Base-by-base conservation (phyloP, 257 asterid genomes). In the Solanum neorickii region DNA sequence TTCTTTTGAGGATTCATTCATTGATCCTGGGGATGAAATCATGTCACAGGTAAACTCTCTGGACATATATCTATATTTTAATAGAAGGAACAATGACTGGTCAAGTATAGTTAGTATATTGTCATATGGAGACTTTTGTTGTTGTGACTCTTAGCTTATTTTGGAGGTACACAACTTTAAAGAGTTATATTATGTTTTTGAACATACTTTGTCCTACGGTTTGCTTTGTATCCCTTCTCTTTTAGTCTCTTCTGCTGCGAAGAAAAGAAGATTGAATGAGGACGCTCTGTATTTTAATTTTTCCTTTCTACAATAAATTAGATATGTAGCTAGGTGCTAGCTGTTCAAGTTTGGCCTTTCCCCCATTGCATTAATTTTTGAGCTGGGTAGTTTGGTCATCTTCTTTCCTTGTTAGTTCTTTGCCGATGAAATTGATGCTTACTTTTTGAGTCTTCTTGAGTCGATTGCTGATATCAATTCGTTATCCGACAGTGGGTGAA, bases 21-120 rank as follows among this genome's bases (percentile, higher is more conserved):
- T 95, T 87, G 99, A 97, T 89, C 99, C 99, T 37, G 99, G 98
- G 87, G 99, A 96, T 90, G 98, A 97, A 90, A 96, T 97, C 89
- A 97, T 97, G 99, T 97, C 99, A 88, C 97, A 97, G 99, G 99
- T 97, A 94, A 86, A 59, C 62, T 59, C 88, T 88, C 87, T 86
- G 90, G 89, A 88, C 80, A 49, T 27, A 86, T 88, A 82, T 31
- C 69, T 29, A 11, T 31, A 15, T 49, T 80, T 29, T 29, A 82
- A 29, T 16, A 31, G 59, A 82, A 49, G 85, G 69, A 37, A 49
- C 18, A 29, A 29, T 6, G 31, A 20, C 69, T 20, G 69, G 65
- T 20, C 14, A 82, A 18, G 69, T 82, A 11, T 82, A 49, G 46
- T 20, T 49, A 18, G 83, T 41, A 41, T 23, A 42, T 76, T 42